A percentile compares a stretch with the other conserved stretches of the same genome.
Conservation (phyloP, 306 rosid genomes). For the Arachis hypogaea region DNA sequence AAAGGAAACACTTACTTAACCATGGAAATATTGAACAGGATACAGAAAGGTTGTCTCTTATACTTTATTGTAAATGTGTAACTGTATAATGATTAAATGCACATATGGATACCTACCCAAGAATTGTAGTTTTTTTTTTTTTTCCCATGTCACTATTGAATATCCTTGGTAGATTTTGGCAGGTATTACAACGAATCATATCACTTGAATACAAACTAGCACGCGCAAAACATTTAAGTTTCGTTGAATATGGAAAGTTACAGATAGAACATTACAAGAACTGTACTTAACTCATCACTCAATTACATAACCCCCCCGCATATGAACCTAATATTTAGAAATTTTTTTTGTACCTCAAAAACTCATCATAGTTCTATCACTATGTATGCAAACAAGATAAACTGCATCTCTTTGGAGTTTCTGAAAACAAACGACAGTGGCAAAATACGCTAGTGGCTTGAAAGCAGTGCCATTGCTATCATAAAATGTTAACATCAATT, state of each 20-base stretch:
- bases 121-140: too few species aligned
- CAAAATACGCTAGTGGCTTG: neutral
- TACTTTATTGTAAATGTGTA: neutral
- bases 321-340: neutral
- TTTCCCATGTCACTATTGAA: neutral
- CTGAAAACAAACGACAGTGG: neutral
- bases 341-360: neutral
- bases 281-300: neutral
- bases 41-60: neutral
- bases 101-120: too few species aligned
- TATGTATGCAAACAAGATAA: neutral
- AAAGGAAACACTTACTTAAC: slow-evolving; percentile 12
- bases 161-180: neutral
- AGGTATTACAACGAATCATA: neutral
- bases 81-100: neutral
- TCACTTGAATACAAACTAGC: neutral
- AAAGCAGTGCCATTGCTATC: neutral
- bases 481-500: neutral
- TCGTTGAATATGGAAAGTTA: neutral
- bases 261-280: neutral
- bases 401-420: neutral
- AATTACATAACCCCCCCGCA: neutral
- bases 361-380: neutral
- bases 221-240: neutral
- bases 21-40: neutral